Evolutionary conservation across 805 yeast species (phyloP), one percentile per base, ranked within the genome.

Genomic region (Candida adriatica): DNA sequence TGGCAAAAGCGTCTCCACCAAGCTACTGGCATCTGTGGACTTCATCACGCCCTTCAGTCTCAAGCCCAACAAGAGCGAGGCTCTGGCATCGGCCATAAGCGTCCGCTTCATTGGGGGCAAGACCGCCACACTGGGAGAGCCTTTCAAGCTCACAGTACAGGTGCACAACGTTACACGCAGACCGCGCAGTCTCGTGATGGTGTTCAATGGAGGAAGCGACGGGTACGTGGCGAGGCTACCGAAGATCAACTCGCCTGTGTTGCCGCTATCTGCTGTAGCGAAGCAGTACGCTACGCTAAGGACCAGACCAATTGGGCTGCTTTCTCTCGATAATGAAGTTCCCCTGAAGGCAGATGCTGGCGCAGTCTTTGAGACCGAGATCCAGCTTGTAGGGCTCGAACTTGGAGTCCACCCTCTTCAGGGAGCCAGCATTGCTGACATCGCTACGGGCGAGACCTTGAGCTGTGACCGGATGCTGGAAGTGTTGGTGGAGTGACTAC

Each of bases 381-480:
- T 83, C 17, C 62, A 61, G 30, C 52, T 83, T 23, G 58, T 79
- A 28, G 87, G 85, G 0, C 56, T 81, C 10, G 68, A 75, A 25
- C 64, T 66, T 41, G 94, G 94, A 0, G 65, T 78, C 6, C 76
- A 69, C 49, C 70, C 72, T 26, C 55, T 84, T 14, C 75, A 70
- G 33, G 86, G 83, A 3, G 66, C 80, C n/a, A 70, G 70, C 35
- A 61, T 84, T 10, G 66, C 76, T 28, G 94, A 83, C 46, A 59
- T 74, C 8, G 47, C 52, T 22, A 66, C 75, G 13, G 85, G 88
- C 4, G 88, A 81, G 35, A 69, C 74, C 2, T 65, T 76, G 40
- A 87, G 76, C 39, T 78, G 83, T 49, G 87, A 86, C 1, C 68
- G 73, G 36, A 57, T 82, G 32, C 61, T 83, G 22, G 87, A 81